These are phyloP conservation scores for Epichloe uncinata DNA, from an alignment of 2,329 filamentous ascomycete species.

Conservation along the genomic window DNA sequence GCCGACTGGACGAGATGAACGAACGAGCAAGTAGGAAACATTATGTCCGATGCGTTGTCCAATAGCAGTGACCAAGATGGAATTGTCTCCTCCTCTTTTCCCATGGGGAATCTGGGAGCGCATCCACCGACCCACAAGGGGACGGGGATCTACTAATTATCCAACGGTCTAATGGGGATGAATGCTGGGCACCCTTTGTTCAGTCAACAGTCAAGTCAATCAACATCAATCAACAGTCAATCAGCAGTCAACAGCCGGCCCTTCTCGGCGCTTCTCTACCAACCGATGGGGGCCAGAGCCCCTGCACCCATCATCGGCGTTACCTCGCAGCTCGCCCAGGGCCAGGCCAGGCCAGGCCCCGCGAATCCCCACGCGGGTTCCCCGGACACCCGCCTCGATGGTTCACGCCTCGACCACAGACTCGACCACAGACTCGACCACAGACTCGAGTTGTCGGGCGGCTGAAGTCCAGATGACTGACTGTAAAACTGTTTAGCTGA, in stretches of 20 bases:
- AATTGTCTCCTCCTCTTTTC: background rate
- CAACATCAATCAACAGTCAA: too few species aligned
- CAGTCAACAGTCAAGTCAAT: too few species aligned
- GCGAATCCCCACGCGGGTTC: conserved; percentile 12
- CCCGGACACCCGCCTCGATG: conserved; percentile 14
- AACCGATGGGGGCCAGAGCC: conserved; percentile 5
- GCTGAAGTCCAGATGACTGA: too few species aligned
- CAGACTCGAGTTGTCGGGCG: too few species aligned
- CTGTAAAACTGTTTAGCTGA: too few species aligned
- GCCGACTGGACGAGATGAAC: background rate
- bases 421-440: background rate
- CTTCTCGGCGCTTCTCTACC: conserved; percentile 24
- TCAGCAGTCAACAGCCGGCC: too few species aligned
- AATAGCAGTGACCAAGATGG: too few species aligned
- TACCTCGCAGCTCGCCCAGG: conserved; percentile 22
- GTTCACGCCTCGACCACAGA: background rate
- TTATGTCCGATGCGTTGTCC: background rate
- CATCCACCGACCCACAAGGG: too few species aligned
- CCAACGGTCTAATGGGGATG: too few species aligned
- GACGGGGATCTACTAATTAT: too few species aligned
- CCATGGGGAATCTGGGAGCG: background rate
- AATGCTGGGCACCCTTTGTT: too few species aligned
- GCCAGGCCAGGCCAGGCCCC: conserved; percentile 9
- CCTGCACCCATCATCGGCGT: conserved; percentile 14
- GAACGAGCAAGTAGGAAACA: background rate